Base-by-base conservation (phyloP, 2,329 filamentous ascomycete genomes). In the Pyrenophora graminea region DNA sequence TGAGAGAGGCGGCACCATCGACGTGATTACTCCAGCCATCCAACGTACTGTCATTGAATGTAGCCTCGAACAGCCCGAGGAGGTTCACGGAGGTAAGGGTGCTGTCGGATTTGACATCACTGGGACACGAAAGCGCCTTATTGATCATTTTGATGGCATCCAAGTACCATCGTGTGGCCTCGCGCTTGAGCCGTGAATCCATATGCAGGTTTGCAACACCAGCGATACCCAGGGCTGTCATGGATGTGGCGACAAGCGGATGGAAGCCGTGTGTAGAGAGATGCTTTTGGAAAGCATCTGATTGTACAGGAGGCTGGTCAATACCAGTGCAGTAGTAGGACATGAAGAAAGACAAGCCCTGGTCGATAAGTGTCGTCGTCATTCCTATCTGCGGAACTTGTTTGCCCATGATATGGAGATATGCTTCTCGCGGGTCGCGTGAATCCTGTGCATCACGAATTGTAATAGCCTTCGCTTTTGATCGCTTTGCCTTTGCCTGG, bases 21-120 rank as follows among this genome's bases (percentile, higher is more conserved):
- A 75, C 66, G 45, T 75, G 73, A 25, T 67, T 66, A 27, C 51
- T 61, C 66, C 68, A 75, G 4, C 64, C 67, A n/a, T 46, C 34
- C 1, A 74, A 47, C 0, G 66, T 64, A 6, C 55, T 53, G 2
- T 69, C 59, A 36, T 70, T 71, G 17, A 52, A 65, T 4, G 68
- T 69, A 6, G 69, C 64, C 51, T 74, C 73, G 38, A 71, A 73
- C 37, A 70, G 57, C 18, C 66, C 62, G 3, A 52, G 27, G 8
- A 52, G 34, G 4, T 69, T 67, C 4, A 69, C 68, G 0, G 69
- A 63, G 0, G 69, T 50, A 1, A 73, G 50, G 2, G 69, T 72
- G n/a, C 58, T 68, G 18, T 73, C 70, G 8, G 61, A 64, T 3
- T 59, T 68, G 9, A 66, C 63, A 1, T 68, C 55, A 6, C 48